A percentile compares a stretch with the other conserved stretches of the same genome.
Evolutionary conservation across 2,329 filamentous ascomycete genomes (phyloP).

Genomic region (Ophiocordyceps camponoti-floridani): DNA sequence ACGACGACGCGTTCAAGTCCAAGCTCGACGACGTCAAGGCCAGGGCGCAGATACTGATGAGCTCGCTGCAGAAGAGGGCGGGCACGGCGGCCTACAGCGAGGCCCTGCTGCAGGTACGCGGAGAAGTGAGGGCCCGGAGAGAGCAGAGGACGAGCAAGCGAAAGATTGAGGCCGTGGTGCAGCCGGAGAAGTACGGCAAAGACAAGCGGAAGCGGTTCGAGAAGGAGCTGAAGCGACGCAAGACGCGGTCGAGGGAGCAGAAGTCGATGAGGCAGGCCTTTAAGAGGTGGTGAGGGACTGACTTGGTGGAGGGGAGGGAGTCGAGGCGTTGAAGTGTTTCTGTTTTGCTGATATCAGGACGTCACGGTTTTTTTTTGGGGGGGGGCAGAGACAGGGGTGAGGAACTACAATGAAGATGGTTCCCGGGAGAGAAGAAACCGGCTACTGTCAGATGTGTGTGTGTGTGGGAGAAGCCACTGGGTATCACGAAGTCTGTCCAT

Average conservation of each 20-base stretch:
- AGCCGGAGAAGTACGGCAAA: conserved; percentile 60
- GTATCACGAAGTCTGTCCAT: neutral
- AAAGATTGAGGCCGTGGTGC: conserved; percentile 69
- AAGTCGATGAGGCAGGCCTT: conserved; percentile 55
- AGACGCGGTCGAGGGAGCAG: conserved; percentile 58
- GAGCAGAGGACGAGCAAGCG: conserved; percentile 66
- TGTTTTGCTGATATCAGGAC: neutral
- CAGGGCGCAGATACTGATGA: conserved; percentile 61
- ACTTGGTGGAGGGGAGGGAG: too few relatives aligned
- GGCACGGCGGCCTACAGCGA: conserved; percentile 67
- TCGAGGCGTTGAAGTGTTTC: neutral
- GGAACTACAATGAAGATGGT: neutral
- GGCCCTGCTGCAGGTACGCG: conserved; percentile 53
- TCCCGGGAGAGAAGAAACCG: too few relatives aligned
- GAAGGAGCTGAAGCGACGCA: conserved; percentile 67
- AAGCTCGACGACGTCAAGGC: conserved; percentile 54
- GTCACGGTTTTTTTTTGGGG: too few relatives aligned
- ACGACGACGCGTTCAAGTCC: conserved; percentile 50
- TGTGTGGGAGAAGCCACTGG: too few relatives aligned
- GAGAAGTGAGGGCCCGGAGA: conserved; percentile 52
- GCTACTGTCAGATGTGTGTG: too few relatives aligned
- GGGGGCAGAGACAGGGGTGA: neutral
- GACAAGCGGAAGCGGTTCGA: conserved; percentile 74
- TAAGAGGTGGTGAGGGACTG: conserved; percentile 23
- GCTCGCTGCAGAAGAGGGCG: conserved; percentile 66